Base-by-base conservation (phyloP, 139 green algal genomes). In the Trebouxia sp. region DNA sequence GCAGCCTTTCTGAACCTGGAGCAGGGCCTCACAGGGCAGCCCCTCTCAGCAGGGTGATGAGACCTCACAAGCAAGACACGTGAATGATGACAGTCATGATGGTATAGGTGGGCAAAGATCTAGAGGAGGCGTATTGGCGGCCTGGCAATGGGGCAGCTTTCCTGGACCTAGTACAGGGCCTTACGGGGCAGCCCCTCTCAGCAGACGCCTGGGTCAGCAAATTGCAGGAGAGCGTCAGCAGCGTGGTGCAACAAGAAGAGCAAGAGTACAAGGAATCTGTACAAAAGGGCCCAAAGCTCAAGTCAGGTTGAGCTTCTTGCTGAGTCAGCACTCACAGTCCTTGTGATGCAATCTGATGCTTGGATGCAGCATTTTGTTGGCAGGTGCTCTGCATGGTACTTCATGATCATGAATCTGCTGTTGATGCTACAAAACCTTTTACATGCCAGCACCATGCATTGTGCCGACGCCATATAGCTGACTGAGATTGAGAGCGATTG, bases 111-210 rank as follows among this genome's bases (percentile, higher is more conserved):
- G 88, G 85, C 15, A 79, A 82, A 55, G 83, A 89, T 45, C 65
- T 90, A 47, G 41, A 77, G 32, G 58, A 88, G 72, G 78, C 77
- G 17, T 94, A 93, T 81, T 94, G 88, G 91, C 51, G 66, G 58
- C 90, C 90, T 4, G 93, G 93, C 67, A 95, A 93, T 81, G 86
- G 86, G 26, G 83, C 88, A 22, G 58, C 86, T 30, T 97, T 95
- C 85, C 83, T 94, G 20, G 87, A 91, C 55, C 82, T 93, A 43
- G 92, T 96, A 41, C 6, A 92, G 77, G 62, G 83, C 26, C 84
- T 94, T 38, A 91, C 83, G 20, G 89, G 83, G 1, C 39, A 65
- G 50, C 89, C 55, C 22, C 26, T 76, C 6, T 62, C 48, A 35
- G 41, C 66, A 62, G 45, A 45, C 32, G 47, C 74, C 30, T 79